These are phyloP conservation scores for Pyricularia sp. DNA, from an alignment of 2,329 filamentous ascomycete genomes.

Conservation along the genomic window DNA sequence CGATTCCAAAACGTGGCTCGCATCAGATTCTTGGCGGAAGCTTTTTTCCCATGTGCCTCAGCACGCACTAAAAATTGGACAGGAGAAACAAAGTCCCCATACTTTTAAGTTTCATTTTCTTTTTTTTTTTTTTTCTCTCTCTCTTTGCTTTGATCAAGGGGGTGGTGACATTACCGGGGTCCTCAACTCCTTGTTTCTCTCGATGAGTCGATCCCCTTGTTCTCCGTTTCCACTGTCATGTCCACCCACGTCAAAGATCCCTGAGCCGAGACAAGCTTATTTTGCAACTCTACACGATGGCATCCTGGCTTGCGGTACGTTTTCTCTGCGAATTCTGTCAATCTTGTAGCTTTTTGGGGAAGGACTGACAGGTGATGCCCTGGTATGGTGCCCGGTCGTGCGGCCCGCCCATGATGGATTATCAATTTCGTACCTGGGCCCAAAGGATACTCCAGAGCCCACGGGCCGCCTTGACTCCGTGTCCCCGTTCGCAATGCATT, in stretches of 20 bases:
- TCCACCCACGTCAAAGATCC: not conserved
- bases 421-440: not conserved
- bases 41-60: not conserved
- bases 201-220: not conserved
- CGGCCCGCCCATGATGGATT: not conserved
- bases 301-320: not conserved
- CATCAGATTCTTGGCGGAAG: not conserved
- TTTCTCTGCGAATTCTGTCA: not conserved
- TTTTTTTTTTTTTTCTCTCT: too few species aligned
- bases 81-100: not conserved
- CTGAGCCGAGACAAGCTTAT: not conserved
- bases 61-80: not conserved
- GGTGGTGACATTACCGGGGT: too few species aligned
- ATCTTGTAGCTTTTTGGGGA: not conserved
- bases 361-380: not conserved
- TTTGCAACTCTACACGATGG: not conserved
- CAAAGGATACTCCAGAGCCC: not conserved
- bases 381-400: not conserved
- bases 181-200: not conserved
- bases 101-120: not conserved
- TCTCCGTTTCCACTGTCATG: not conserved
- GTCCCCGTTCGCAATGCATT: not conserved
- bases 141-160: too few species aligned
- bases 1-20: slow-evolving; percentile 3
- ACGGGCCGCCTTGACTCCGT: not conserved